Conservation (phyloP, 352 stramenopile species). For the Phytophthora pisi region DNA sequence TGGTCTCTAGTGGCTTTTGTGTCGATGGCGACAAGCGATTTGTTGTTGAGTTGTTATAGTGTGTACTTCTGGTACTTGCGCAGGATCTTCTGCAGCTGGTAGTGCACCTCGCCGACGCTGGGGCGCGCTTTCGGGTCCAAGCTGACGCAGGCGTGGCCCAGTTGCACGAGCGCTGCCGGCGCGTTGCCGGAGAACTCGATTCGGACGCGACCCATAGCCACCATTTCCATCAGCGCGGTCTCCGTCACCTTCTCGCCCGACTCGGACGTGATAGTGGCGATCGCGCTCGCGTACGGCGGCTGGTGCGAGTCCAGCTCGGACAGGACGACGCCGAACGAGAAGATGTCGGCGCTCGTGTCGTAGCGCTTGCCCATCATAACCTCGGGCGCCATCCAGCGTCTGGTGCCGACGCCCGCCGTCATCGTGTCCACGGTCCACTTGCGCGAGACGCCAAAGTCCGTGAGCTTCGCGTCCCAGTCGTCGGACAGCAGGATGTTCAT, state of each 20-base stretch:
- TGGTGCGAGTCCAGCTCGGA: conserved; percentile 44
- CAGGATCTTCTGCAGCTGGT: conserved; percentile 38
- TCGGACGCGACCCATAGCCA: conserved; percentile 31
- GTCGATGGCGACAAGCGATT: not conserved
- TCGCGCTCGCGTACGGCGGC: conserved; percentile 38
- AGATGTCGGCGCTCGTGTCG: conserved; percentile 52
- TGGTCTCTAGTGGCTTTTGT: not conserved
- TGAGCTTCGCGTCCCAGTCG: conserved; percentile 49
- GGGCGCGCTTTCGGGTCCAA: conserved; percentile 31
- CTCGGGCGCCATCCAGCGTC: conserved; percentile 58
- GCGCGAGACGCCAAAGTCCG: conserved; percentile 60
- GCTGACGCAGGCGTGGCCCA: conserved; percentile 37
- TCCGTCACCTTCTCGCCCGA: conserved; percentile 36
- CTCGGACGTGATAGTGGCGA: conserved; percentile 30
- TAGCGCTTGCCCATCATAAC: conserved; percentile 58
- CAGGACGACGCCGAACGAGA: conserved; percentile 48
- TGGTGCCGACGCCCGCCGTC: conserved; percentile 46
- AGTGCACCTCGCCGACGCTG: conserved; percentile 37
- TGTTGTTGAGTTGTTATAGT: conserved; percentile 11
- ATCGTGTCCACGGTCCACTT: conserved; percentile 50
- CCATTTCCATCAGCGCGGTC: conserved; percentile 40
- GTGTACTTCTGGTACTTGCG: conserved; percentile 41
- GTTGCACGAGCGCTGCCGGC: conserved; percentile 15
- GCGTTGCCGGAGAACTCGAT: conserved; percentile 40
- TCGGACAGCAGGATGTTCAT: conserved; percentile 57